Conservation (phyloP, 345 rosid genomes). For the Angophora floribunda region DNA sequence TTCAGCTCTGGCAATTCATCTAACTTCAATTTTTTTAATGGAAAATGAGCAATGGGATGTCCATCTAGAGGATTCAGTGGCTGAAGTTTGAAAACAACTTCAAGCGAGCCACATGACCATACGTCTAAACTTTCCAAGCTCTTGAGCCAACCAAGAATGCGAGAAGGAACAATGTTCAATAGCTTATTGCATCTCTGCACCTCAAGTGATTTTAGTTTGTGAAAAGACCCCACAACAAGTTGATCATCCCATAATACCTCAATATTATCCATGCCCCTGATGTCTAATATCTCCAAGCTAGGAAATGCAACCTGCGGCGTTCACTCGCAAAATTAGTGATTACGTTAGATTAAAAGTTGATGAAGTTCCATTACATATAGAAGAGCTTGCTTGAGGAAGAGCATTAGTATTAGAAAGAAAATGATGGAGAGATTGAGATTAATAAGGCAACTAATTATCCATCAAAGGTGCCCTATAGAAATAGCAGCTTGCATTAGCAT, state of each 20-base stretch:
- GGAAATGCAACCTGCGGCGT: too few species aligned
- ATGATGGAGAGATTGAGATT: accelerated
- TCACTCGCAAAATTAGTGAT: accelerated
- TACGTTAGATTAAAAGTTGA: accelerated
- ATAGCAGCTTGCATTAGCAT: accelerated
- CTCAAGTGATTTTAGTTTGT: neutral
- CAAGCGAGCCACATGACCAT: accelerated
- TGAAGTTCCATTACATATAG: too few species aligned
- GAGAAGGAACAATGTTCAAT: neutral
- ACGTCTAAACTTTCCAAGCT: neutral
- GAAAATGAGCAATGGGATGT: accelerated
- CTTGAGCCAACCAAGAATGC: accelerated
- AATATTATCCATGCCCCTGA: accelerated
- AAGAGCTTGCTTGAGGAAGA: too few species aligned
- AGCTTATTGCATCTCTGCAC: accelerated
- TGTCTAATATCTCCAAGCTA: too few species aligned
- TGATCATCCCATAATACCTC: neutral
- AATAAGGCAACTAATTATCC: neutral
- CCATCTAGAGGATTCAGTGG: neutral
- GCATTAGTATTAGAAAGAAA: accelerated
- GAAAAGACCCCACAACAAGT: neutral
- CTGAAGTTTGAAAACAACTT: neutral
- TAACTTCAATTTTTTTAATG: accelerated
- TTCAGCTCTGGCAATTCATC: accelerated
- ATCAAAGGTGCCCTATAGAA: accelerated